Percentiles rank a stretch among this genome's conserved stretches.
phyloP scores from a whole-genome alignment of 805 yeast genomes.

The Jamesozyma gamospora region DNA sequence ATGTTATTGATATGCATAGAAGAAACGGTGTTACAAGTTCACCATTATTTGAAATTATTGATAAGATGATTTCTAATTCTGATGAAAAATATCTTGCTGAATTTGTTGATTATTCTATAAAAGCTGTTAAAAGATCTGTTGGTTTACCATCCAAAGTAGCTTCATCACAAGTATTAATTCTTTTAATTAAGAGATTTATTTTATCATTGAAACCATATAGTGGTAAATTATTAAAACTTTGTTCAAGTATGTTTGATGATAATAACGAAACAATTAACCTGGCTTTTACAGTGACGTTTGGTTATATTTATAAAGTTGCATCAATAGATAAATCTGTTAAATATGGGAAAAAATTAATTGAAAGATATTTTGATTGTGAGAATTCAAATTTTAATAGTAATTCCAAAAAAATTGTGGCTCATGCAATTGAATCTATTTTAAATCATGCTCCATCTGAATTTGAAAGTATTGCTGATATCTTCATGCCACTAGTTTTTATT shows the following conservation, averaged over 20 bases:
- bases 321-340: constrained; percentile 41
- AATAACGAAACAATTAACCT: constrained; percentile 62
- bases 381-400: constrained; percentile 26
- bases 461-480: constrained; percentile 47
- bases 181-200: constrained; percentile 50
- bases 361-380: constrained; percentile 47
- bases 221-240: constrained; percentile 49
- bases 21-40: constrained; percentile 64
- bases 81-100: constrained; percentile 33
- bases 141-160: constrained; percentile 90
- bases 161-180: constrained; percentile 63
- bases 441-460: constrained; percentile 62
- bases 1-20: constrained; percentile 70
- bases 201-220: constrained; percentile 40
- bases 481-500: constrained; percentile 69
- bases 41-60: constrained; percentile 84
- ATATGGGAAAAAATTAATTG: constrained; percentile 42
- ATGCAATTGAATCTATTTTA: constrained; percentile 56
- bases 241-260: constrained; percentile 53
- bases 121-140: constrained; percentile 56
- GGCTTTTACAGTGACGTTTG: constrained; percentile 73
- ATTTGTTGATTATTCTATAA: constrained; percentile 39
- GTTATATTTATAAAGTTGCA: constrained; percentile 62
- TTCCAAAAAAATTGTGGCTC: constrained; percentile 43
- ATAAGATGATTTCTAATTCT: constrained; percentile 53